Percentiles rank a stretch among this genome's conserved stretches.
phyloP scores from a whole-genome alignment of 2,329 filamentous ascomycete species.

The Penicillium sclerotigenum region DNA sequence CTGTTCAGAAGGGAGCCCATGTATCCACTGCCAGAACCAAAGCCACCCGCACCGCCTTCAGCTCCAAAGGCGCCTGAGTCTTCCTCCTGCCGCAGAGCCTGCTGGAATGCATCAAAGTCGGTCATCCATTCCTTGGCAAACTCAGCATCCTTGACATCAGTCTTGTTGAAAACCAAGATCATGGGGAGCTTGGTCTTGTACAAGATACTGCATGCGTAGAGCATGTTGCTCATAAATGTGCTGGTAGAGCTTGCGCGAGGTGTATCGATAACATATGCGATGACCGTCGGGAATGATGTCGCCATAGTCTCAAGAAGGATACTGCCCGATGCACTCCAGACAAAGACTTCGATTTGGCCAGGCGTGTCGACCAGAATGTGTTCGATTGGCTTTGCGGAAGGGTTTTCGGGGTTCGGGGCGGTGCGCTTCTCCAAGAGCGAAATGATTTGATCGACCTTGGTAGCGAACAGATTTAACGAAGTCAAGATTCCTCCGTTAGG shows the following conservation, averaged over 20 bases:
- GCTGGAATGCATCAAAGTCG: slow-evolving; percentile 94
- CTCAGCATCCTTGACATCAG: slow-evolving; percentile 83
- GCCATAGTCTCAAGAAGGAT: slow-evolving; percentile 92
- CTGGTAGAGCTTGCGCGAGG: slow-evolving; percentile 88
- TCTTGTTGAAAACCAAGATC: slow-evolving; percentile 99
- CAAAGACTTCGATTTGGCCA: slow-evolving; percentile 97
- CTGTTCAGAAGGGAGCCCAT: slow-evolving; percentile 95
- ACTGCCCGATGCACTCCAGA: slow-evolving; percentile 93
- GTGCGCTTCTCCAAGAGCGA: slow-evolving; percentile 85
- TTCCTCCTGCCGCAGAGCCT: slow-evolving; percentile 76
- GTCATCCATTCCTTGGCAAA: slow-evolving; percentile 99
- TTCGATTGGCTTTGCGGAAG: slow-evolving; percentile 59
- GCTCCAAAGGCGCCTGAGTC: slow-evolving; percentile 72
- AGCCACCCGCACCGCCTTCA: slow-evolving; percentile 58
- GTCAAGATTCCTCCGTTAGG: slow-evolving; percentile 97
- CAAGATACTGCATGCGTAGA: slow-evolving; percentile 96
- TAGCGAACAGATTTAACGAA: slow-evolving; percentile 91
- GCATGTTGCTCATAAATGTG: slow-evolving; percentile 99
- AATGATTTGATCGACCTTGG: slow-evolving; percentile 95
- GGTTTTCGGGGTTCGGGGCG: slow-evolving; percentile 51
- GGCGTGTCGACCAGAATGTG: slow-evolving; percentile 93
- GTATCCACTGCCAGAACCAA: slow-evolving; percentile 78
- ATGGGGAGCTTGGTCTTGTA: slow-evolving; percentile 99
- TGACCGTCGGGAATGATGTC: slow-evolving; percentile 90
- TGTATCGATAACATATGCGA: slow-evolving; percentile 97